A percentile compares a stretch with the other conserved stretches of the same genome.
Conservation (phyloP, 2,329 filamentous ascomycete species). For the Elsinoe perseae region DNA sequence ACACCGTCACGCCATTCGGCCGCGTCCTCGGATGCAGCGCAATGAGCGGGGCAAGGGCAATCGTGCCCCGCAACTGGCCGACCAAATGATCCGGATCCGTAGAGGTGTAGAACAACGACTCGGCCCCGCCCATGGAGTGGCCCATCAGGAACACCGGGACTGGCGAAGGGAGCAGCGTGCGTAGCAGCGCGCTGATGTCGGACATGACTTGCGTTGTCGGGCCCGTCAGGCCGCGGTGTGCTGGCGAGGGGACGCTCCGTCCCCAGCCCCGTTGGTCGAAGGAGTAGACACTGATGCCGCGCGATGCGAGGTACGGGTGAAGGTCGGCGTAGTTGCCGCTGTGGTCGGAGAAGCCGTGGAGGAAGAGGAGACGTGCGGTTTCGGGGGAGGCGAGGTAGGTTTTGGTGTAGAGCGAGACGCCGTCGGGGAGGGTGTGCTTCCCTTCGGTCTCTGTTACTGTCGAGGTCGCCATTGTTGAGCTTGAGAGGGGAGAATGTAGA, state of each 20-base stretch:
- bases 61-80: conserved; percentile 59
- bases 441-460: conserved; percentile 34
- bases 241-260: conserved; percentile 53
- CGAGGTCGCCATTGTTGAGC: not conserved
- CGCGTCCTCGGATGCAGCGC: conserved; percentile 58
- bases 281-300: conserved; percentile 65
- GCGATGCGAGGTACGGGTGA: conserved; percentile 60
- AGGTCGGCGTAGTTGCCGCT: conserved; percentile 66
- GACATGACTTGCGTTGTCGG: conserved; percentile 63
- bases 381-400: conserved; percentile 49
- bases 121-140: conserved; percentile 83
- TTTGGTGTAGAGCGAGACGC: conserved; percentile 52
- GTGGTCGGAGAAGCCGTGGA: conserved; percentile 89
- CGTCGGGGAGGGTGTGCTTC: conserved; percentile 45
- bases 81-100: conserved; percentile 45
- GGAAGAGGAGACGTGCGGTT: conserved; percentile 67
- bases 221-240: conserved; percentile 65
- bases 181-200: conserved; percentile 72
- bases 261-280: conserved; percentile 90
- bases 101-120: conserved; percentile 57
- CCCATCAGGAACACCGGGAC: conserved; percentile 75
- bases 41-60: conserved; percentile 73
- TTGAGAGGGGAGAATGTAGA: not conserved
- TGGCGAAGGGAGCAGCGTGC: conserved; percentile 43
- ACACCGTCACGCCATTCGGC: conserved; percentile 57